Evolutionary conservation across 83 land plant genomes (phyloP), one percentile per base, ranked within the genome.

Genomic region (Picea engelmannii): DNA sequence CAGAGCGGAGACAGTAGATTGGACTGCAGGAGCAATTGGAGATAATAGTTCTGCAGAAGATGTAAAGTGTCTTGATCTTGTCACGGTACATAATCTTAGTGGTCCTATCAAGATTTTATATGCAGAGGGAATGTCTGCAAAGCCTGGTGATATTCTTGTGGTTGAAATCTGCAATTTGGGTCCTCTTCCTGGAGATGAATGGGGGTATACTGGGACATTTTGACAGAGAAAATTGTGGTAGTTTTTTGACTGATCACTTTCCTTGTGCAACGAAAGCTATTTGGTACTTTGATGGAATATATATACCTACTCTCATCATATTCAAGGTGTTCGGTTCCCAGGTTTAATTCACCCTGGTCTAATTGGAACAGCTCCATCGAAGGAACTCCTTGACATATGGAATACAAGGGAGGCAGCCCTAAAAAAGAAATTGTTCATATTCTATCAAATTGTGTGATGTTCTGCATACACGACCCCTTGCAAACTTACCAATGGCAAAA

Each of bases 341-440:
- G 99, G 99, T 15, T 84, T 96, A 65, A 93, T 88, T 68, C 99
- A 96, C 78, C 99, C 99, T 23, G 99, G 99, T 16, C 90, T 96
- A 62, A 90, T 96, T 86, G 99, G 99, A 35, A 93, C 99, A 61
- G 99, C 97, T 24, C 99, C 97, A 62, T 96, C 97, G 38, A 84
- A 82, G 79, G 99, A 96, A 71, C 88, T 96, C 31, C 86, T 96
- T 42, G 77, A 89, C 12, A 94, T 94, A 69, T 96, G 97, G 99
- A 94, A 94, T 74, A 79, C 82, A 38, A 88, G 97, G 80, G 99
- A 96, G 78, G 89, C 82, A 76, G 76, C 85, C 20, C 75, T 94
- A 2, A 92, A 87, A 61, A 94, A 94, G 31, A 1, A 68, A 81
- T 16, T 92, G 92, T 2, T 80, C 65, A 38, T 42, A 87, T 5